A percentile compares a stretch with the other conserved stretches of the same genome.
These are phyloP conservation scores for Populus hybrid DNA, from an alignment of 441 rosid species.

Conservation along the genomic window DNA sequence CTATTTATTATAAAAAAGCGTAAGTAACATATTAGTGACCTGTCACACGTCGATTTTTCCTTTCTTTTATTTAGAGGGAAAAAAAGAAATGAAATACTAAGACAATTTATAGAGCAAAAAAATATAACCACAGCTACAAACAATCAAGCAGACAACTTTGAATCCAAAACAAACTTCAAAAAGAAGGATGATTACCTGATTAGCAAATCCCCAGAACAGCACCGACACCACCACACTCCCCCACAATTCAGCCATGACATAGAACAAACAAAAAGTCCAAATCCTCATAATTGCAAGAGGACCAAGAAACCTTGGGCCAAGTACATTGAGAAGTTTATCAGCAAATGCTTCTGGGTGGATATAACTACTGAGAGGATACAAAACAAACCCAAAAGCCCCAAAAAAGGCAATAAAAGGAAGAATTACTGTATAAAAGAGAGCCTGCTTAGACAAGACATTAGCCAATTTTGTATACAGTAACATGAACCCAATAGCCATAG, in stretches of 20 bases:
- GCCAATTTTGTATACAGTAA: constrained; percentile 71
- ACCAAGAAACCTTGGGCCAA: constrained; percentile 97
- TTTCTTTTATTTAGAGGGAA: too few relatives aligned
- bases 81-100: neutral
- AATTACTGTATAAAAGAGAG: constrained; percentile 80
- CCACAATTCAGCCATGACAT: constrained; percentile 99
- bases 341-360: constrained; percentile 85
- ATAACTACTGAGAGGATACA: constrained; percentile 79
- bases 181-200: constrained; percentile 56
- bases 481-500: constrained; percentile 98
- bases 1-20: neutral
- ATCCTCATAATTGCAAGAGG: constrained; percentile 95
- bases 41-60: neutral
- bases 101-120: neutral
- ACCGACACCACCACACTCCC: constrained; percentile 96
- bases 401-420: constrained; percentile 90
- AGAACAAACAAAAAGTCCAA: constrained; percentile 96
- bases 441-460: constrained; percentile 70
- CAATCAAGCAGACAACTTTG: neutral
- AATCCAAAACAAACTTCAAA: neutral
- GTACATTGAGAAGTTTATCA: constrained; percentile 67
- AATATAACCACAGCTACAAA: neutral
- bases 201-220: constrained; percentile 97
- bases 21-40: neutral
- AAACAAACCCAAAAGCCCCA: constrained; percentile 85